These are phyloP conservation scores for Solanum bukasovii DNA, from an alignment of 257 asterid species.

Conservation along the genomic window DNA sequence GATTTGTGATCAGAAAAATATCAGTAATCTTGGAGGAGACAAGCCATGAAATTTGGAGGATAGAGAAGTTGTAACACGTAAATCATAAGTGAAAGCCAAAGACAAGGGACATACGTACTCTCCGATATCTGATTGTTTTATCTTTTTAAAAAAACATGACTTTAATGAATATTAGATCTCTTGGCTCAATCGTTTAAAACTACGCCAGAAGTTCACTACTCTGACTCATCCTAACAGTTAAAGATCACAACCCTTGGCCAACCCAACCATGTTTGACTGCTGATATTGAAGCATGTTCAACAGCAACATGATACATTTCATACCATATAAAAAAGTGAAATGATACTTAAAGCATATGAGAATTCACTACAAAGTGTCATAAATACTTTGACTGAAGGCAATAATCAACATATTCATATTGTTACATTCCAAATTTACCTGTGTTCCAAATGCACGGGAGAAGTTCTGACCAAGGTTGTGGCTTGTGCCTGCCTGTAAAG, in stretches of 20 bases:
- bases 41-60: not conserved
- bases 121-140: not conserved
- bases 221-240: not conserved
- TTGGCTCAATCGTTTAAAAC: not conserved
- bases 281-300: not conserved
- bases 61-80: not conserved
- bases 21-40: not conserved
- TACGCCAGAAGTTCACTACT: not conserved
- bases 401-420: not conserved
- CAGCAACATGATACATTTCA: not conserved
- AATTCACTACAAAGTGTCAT: not conserved
- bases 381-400: not conserved
- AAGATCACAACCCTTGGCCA: not conserved
- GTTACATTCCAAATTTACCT: conserved; percentile 30
- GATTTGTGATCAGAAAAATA: not conserved
- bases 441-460: conserved; percentile 91
- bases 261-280: not conserved
- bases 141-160: not conserved
- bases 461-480: conserved; percentile 98
- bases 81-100: not conserved
- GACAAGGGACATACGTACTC: not conserved
- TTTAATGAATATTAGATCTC: not conserved
- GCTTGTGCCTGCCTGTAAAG: conserved; percentile 98
- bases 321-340: not conserved
- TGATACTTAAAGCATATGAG: not conserved